Evolutionary conservation across 352 stramenopile species (phyloP), one percentile per base, ranked within the genome.

Genomic region (Phytophthora chlamydospora): DNA sequence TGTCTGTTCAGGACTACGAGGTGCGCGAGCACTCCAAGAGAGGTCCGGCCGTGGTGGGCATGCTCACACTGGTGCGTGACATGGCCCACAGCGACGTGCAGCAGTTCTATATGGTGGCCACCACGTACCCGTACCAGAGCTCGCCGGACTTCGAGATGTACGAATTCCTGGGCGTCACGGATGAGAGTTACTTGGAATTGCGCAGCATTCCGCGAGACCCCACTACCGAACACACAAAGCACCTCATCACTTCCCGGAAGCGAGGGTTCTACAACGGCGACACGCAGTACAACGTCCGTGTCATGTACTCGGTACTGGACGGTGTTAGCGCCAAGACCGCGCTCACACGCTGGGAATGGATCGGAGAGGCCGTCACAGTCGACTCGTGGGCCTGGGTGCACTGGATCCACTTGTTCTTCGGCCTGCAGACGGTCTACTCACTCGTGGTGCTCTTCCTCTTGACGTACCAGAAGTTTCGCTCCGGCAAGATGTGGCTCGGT

Each of bases 331-430:
- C 63, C 57, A 10, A 58, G 6, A 33, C 12, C 4, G 35, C 47
- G 4, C 44, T 80, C 7, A 31, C 31, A 1, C 3, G 31, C 4
- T 69, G 53, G 55, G 14, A 53, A 4, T 75, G 62, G 62, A 10
- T 43, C 1, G 61, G 63, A 4, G 29, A 47, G 10, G 12, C 59
- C 0, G 46, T 72, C 14, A 58, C 69, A 0, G 49, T 43, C 4
- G 64, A 80, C 54, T 63, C 56, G 24, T 82, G 69, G 69, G 58
- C 66, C 0, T 82, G 69, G 73, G 58, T 66, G 11, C 73, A 78
- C 24, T 31, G 40, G 3, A 47, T 78, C 4, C 68, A 81, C 33
- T 11, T 73, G 2, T 31, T 58, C 24, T 73, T 80, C 14, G 72
- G 36, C 0, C 5, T 64, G 12, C 49, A 78, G 16, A 56, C 51